Evolutionary conservation across 1,139 yeast genomes (phyloP).

Genomic region (Hansenula anomala): DNA sequence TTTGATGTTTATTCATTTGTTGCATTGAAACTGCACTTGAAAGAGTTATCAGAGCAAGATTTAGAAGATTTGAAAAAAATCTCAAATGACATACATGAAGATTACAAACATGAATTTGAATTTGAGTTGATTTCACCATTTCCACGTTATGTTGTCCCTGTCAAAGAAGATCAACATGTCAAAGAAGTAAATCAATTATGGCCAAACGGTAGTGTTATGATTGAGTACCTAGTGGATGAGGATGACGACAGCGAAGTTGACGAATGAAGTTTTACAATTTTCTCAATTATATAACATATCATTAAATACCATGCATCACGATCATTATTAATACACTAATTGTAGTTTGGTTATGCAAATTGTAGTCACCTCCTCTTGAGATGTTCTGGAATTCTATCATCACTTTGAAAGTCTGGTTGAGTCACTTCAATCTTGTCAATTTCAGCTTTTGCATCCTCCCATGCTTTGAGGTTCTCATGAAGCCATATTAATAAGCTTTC

Average conservation of each 20-base stretch:
- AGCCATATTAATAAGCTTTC: conserved; percentile 21
- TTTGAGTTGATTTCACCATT: conserved; percentile 54
- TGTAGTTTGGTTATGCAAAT: too few relatives aligned
- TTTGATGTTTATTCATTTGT: conserved; percentile 63
- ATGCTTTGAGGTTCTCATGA: conserved; percentile 26
- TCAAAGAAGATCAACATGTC: conserved; percentile 25
- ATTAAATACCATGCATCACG: background rate
- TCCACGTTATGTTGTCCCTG: conserved; percentile 44
- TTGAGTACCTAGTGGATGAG: conserved; percentile 38
- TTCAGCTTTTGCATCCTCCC: conserved; percentile 29
- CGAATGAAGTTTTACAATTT: too few relatives aligned
- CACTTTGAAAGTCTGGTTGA: background rate
- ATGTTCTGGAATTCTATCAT: conserved; percentile 4
- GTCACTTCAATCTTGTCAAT: conserved; percentile 11
- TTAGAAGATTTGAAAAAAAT: conserved; percentile 4
- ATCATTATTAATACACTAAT: background rate
- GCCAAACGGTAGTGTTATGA: conserved; percentile 60
- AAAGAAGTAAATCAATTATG: conserved; percentile 40
- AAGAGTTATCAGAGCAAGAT: conserved; percentile 1
- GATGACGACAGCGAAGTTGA: conserved; percentile 23
- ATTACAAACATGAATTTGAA: conserved; percentile 31
- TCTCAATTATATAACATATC: too few relatives aligned
- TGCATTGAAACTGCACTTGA: conserved; percentile 34
- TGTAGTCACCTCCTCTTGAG: background rate
- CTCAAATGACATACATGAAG: conserved; percentile 9